phyloP scores from a whole-genome alignment of 2,329 filamentous ascomycete species.

The Neonectria punicea region DNA sequence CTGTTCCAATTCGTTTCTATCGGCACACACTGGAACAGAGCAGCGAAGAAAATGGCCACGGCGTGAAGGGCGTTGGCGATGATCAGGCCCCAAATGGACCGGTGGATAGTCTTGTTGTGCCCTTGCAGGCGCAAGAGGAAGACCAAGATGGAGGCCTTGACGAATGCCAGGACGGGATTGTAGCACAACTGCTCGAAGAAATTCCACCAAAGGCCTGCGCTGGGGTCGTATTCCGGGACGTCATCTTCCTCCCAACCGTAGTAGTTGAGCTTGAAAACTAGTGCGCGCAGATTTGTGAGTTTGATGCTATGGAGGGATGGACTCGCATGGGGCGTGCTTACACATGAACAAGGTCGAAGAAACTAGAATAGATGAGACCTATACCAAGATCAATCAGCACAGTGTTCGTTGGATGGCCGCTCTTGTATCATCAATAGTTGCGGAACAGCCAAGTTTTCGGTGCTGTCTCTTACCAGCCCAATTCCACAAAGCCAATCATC shows the following conservation, averaged over 20 bases:
- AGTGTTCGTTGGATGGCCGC: not conserved
- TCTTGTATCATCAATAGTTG: not conserved
- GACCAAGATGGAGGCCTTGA: constrained; percentile 57
- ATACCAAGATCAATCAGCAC: not conserved
- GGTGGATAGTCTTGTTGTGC: constrained; percentile 48
- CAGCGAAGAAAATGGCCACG: constrained; percentile 50
- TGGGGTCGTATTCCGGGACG: constrained; percentile 34
- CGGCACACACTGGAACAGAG: constrained; percentile 54
- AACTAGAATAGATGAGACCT: constrained; percentile 30
- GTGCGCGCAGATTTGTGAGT: accelerated
- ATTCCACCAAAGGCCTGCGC: constrained; percentile 46
- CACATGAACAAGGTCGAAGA: constrained; percentile 41
- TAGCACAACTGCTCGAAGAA: constrained; percentile 55
- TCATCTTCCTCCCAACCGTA: constrained; percentile 42
- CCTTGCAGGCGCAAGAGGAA: constrained; percentile 57
- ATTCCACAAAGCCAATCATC: constrained; percentile 43
- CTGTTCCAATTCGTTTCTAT: constrained; percentile 48
- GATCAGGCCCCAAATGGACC: constrained; percentile 44
- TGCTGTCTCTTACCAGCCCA: constrained; percentile 29
- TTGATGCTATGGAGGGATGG: not conserved
- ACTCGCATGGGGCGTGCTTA: constrained; percentile 24
- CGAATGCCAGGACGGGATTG: constrained; percentile 57
- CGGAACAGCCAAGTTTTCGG: not conserved
- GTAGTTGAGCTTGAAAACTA: constrained; percentile 48
- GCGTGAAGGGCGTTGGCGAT: constrained; percentile 46